A percentile compares a stretch with the other conserved stretches of the same genome.
Evolutionary conservation across 108 stramenopile species (phyloP).

Genomic region (Fistulifera solaris): DNA sequence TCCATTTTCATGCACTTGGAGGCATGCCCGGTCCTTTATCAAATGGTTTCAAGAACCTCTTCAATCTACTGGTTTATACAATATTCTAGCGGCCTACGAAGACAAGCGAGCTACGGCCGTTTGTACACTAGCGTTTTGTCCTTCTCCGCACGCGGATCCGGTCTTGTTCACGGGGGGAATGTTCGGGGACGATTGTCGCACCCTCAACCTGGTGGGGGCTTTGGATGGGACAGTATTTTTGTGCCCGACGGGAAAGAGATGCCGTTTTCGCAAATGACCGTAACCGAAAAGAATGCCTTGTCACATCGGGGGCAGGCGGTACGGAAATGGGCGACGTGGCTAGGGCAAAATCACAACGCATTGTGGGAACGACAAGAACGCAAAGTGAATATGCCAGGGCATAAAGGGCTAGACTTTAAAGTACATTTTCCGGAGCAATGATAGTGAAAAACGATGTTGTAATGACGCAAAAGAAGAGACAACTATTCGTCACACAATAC

Average conservation of each 20-base stretch:
- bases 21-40: conserved; percentile 99
- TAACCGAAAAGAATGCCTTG: conserved; percentile 85
- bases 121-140: conserved; percentile 94
- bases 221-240: conserved; percentile 99
- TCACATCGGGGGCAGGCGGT: conserved; percentile 87
- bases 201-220: conserved; percentile 83
- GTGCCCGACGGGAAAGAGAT: conserved; percentile 73
- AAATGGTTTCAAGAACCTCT: conserved; percentile 97
- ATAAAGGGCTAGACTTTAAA: conserved; percentile 83
- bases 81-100: conserved; percentile 85
- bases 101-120: conserved; percentile 95
- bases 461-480: too few species aligned
- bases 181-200: conserved; percentile 80
- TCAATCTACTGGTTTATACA: conserved; percentile 76
- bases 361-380: conserved; percentile 72
- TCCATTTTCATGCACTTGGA: conserved; percentile 92
- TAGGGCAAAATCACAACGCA: conserved; percentile 54
- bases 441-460: neutral
- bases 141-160: conserved; percentile 91
- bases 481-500: too few species aligned
- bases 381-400: conserved; percentile 49
- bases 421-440: conserved; percentile 49
- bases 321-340: conserved; percentile 72
- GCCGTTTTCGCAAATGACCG: conserved; percentile 89
- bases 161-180: conserved; percentile 80